Percentiles rank a stretch among this genome's conserved stretches.
phyloP scores from a whole-genome alignment of 2,329 filamentous ascomycete species.

The Elsinoe arachidis region DNA sequence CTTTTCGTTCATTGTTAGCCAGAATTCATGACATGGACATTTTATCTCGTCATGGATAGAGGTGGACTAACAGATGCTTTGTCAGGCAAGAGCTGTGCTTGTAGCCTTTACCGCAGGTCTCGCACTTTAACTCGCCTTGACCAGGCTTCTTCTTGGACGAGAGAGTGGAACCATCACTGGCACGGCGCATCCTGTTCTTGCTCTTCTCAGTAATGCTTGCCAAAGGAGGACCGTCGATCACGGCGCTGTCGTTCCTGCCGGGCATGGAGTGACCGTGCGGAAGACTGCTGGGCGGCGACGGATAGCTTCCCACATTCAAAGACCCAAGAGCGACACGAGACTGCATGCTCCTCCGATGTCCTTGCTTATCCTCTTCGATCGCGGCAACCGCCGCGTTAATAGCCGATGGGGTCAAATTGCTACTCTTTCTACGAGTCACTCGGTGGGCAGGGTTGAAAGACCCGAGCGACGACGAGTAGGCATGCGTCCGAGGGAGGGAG shows the following conservation, averaged over 20 bases:
- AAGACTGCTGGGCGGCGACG: constrained; percentile 60
- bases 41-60: constrained; percentile 18
- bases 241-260: constrained; percentile 37
- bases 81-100: constrained; percentile 99
- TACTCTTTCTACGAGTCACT: constrained; percentile 87
- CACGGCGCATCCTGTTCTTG: constrained; percentile 48
- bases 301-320: constrained; percentile 48
- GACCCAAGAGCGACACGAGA: constrained; percentile 49
- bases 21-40: constrained; percentile 20
- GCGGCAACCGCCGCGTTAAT: constrained; percentile 38
- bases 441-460: constrained; percentile 75
- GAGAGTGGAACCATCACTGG: constrained; percentile 80
- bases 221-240: constrained; percentile 61
- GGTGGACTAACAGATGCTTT: constrained; percentile 97
- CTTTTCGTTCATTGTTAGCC: constrained; percentile 42
- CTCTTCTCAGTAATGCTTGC: constrained; percentile 35
- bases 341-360: constrained; percentile 57
- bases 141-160: constrained; percentile 67
- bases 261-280: constrained; percentile 37
- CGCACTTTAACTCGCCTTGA: constrained; percentile 82
- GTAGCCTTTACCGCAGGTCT: constrained; percentile 98
- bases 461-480: constrained; percentile 69
- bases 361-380: constrained; percentile 51
- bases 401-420: constrained; percentile 67
- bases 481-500: constrained; percentile 65